Percentiles rank a stretch among this genome's conserved stretches.
Conservation (phyloP, 257 asterid genomes). For the Orobanche coerulescens region DNA sequence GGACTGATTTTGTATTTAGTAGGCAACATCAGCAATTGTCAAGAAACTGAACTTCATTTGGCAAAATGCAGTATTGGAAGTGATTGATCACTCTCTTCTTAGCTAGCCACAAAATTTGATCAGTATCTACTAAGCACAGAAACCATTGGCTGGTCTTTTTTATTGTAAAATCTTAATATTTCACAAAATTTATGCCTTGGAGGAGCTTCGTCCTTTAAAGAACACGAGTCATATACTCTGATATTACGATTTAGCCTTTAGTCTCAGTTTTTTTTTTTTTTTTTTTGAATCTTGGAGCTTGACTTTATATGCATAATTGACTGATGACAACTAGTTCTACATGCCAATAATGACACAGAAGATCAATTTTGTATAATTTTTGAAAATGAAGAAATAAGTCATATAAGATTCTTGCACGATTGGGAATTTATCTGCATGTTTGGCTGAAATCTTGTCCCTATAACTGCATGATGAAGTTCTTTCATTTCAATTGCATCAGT, state of each 20-base stretch:
- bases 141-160: neutral
- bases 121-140: conserved; percentile 6
- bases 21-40: neutral
- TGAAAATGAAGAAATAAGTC: no score
- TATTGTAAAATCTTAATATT: neutral
- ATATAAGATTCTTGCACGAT: no score
- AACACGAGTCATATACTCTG: neutral
- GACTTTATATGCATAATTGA: neutral
- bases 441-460: conserved; percentile 4
- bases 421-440: conserved; percentile 12
- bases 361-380: neutral
- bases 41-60: conserved; percentile 4
- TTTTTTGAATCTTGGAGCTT: conserved; percentile 8
- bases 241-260: neutral
- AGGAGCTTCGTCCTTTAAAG: neutral
- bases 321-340: neutral
- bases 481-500: neutral
- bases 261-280: neutral
- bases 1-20: neutral
- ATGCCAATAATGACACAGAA: neutral
- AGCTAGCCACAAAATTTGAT: no score
- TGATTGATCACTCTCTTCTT: neutral
- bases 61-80: neutral
- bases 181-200: neutral
- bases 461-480: neutral